Evolutionary conservation across 2,329 filamentous ascomycete genomes (phyloP).

Genomic region (Scytalidium lignicola): DNA sequence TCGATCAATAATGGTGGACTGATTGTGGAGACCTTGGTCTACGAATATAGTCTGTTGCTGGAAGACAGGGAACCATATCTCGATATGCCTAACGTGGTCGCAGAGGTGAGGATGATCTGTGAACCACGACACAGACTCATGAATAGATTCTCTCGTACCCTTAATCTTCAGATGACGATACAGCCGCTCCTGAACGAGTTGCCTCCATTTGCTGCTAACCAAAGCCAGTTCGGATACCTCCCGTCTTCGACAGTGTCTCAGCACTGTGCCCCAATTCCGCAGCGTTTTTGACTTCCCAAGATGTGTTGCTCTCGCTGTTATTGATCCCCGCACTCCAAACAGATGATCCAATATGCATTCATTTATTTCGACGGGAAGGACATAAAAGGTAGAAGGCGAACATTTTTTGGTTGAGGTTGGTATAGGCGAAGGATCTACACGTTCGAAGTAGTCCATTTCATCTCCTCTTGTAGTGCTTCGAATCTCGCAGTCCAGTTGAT

Average conservation of each 20-base stretch:
- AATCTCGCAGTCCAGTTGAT: conserved; percentile 22
- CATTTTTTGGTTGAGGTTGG: not conserved
- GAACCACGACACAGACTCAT: conserved; percentile 58
- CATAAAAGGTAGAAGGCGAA: conserved; percentile 10
- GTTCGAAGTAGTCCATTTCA: conserved; percentile 10
- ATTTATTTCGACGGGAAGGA: conserved; percentile 65
- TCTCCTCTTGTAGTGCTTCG: conserved; percentile 13
- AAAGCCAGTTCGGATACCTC: conserved; percentile 63
- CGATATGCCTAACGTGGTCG: conserved; percentile 63
- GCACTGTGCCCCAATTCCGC: conserved; percentile 57
- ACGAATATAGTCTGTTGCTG: conserved; percentile 30
- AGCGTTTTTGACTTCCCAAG: conserved; percentile 45
- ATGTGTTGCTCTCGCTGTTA: conserved; percentile 52
- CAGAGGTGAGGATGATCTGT: conserved; percentile 52
- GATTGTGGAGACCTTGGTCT: conserved; percentile 20
- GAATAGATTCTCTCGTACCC: conserved; percentile 59
- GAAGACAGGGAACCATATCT: conserved; percentile 74
- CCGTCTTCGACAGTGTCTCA: conserved; percentile 62
- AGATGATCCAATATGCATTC: conserved; percentile 67
- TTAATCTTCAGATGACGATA: conserved; percentile 74
- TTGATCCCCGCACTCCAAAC: conserved; percentile 62
- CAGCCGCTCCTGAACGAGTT: conserved; percentile 64
- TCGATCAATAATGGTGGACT: conserved; percentile 19
- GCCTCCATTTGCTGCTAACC: conserved; percentile 58
- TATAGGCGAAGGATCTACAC: not conserved